Conservation (phyloP, 768 basidiomycete genomes). For the Boletus tylopilopsis region DNA sequence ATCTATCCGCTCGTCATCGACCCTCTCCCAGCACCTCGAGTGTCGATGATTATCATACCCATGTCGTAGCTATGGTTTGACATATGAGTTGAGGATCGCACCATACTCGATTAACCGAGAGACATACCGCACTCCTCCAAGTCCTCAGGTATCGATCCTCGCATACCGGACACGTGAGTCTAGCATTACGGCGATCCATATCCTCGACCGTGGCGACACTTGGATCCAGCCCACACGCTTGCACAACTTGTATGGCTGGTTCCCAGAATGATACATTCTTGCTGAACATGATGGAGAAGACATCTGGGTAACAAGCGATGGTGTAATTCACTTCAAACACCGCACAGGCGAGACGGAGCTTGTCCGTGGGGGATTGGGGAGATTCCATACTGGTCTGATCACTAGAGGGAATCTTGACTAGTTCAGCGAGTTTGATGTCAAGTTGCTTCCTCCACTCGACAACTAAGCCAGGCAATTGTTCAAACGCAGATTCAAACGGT, state of each 20-base stretch:
- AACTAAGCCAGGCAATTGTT: neutral
- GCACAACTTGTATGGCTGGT: neutral
- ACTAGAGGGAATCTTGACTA: neutral
- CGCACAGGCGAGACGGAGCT: constrained; percentile 1
- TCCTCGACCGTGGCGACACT: neutral
- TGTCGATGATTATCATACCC: fast-evolving
- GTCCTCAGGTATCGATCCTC: neutral
- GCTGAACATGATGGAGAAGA: neutral
- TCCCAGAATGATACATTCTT: too few relatives aligned
- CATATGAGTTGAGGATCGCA: neutral
- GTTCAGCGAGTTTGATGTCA: neutral
- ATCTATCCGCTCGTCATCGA: neutral
- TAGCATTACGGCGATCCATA: constrained; percentile 4
- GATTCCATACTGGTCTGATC: too few relatives aligned
- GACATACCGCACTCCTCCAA: constrained; percentile 2
- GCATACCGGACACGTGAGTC: neutral
- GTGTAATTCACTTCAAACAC: neutral
- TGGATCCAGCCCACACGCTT: constrained; percentile 1
- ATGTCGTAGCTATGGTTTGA: neutral
- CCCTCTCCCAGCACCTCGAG: neutral
- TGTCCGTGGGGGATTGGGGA: neutral
- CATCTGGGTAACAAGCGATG: neutral
- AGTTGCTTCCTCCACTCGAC: constrained; percentile 2
- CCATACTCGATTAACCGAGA: too few relatives aligned
- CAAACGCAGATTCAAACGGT: constrained; percentile 6